These are phyloP conservation scores for Paramecium sonneborni DNA, from an alignment of 73 alveolate species.

Conservation along the genomic window DNA sequence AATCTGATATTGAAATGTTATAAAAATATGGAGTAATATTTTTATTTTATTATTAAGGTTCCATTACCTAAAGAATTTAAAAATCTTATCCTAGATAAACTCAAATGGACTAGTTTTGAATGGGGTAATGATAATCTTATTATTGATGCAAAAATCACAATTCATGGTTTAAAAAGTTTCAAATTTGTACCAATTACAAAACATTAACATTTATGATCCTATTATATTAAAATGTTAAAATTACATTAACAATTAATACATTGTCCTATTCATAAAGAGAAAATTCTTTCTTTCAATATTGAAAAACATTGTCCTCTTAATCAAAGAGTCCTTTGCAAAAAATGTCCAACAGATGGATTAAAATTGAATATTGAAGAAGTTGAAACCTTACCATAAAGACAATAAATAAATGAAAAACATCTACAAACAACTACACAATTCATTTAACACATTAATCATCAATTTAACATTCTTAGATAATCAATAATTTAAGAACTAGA, in stretches of 20 bases:
- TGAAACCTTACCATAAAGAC: background rate
- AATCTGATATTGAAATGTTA: background rate
- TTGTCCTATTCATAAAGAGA: background rate
- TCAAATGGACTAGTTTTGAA: slow-evolving; percentile 20
- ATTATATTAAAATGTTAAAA: background rate
- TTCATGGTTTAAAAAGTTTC: background rate
- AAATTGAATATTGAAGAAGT: background rate
- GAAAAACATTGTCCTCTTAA: background rate
- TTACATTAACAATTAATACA: background rate
- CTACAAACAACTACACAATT: background rate
- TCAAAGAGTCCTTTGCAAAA: background rate
- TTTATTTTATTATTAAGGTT: background rate
- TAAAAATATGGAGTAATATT: slow-evolving; percentile 1
- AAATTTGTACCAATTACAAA: slow-evolving; percentile 30
- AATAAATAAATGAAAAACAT: background rate
- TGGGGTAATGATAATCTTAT: slow-evolving; percentile 39
- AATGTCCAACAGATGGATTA: background rate
- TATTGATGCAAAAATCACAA: background rate
- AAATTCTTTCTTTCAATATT: background rate
- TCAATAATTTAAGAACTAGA: background rate
- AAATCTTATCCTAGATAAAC: background rate
- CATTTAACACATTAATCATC: background rate
- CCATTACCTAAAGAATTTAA: slow-evolving; percentile 4
- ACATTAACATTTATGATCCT: background rate
- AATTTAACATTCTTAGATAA: background rate